Conservation (phyloP, 805 yeast species). For the Wickerhamomyces sydowiorum region DNA sequence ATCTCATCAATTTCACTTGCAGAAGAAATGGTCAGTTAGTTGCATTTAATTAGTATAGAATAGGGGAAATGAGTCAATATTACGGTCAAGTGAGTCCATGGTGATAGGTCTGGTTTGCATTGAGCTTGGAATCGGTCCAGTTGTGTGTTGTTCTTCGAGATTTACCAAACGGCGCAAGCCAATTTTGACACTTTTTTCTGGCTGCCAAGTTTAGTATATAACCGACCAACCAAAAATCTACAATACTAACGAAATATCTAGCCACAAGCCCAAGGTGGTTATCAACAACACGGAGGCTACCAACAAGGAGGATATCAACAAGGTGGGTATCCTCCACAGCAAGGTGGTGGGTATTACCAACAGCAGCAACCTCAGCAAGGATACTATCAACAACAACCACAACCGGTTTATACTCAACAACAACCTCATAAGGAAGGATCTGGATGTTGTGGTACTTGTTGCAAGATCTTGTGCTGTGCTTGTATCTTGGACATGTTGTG, state of each 20-base stretch:
- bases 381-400: conserved; percentile 24
- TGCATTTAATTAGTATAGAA: no score
- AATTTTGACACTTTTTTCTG: no score
- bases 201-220: no score
- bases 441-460: conserved; percentile 20
- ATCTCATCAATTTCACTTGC: no score
- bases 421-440: conserved; percentile 13
- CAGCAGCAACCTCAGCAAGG: conserved; percentile 20
- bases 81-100: neutral
- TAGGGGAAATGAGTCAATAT: neutral
- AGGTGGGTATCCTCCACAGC: conserved; percentile 11
- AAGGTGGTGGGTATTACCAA: conserved; percentile 3
- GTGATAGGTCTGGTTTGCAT: no score
- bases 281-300: conserved; percentile 13
- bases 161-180: no score
- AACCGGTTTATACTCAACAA: conserved; percentile 21
- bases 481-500: conserved; percentile 16
- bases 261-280: conserved; percentile 4
- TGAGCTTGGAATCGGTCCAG: no score
- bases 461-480: conserved; percentile 18
- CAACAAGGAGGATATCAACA: conserved; percentile 9
- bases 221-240: no score
- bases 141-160: no score
- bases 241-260: neutral
- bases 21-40: no score